phyloP scores from a whole-genome alignment of 768 basidiomycete genomes.

The Boletus rubescentipes region DNA sequence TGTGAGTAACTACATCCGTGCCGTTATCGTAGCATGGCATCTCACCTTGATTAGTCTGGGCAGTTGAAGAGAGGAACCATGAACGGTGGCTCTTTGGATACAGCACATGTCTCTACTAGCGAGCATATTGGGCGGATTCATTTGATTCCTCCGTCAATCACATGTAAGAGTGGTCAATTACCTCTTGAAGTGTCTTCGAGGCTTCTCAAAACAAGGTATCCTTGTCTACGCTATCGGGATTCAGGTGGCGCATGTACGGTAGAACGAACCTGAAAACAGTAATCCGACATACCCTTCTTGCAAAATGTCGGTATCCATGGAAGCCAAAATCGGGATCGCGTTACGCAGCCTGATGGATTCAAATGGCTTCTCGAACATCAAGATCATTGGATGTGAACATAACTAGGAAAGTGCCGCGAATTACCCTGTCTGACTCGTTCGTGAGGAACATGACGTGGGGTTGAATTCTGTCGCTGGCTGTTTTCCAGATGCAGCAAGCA shows the following conservation, averaged over 20 bases:
- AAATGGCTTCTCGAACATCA: constrained; percentile 57
- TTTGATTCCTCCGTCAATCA: not conserved
- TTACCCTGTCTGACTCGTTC: constrained; percentile 59
- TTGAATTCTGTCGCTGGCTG: not conserved
- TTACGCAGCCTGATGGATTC: constrained; percentile 61
- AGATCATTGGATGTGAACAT: constrained; percentile 69
- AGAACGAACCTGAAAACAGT: constrained; percentile 56
- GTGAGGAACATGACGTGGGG: constrained; percentile 6
- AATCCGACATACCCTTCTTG: constrained; percentile 71
- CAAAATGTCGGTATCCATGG: constrained; percentile 49
- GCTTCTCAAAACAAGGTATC: constrained; percentile 61
- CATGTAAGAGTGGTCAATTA: constrained; percentile 60
- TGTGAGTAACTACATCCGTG: constrained; percentile 38
- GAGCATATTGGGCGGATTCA: constrained; percentile 20
- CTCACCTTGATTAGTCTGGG: constrained; percentile 47
- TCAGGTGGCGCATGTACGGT: constrained; percentile 34
- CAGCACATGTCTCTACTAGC: constrained; percentile 50
- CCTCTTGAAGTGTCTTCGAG: constrained; percentile 69
- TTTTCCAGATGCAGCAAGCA: constrained; percentile 52
- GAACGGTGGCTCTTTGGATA: constrained; percentile 61
- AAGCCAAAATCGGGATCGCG: constrained; percentile 56
- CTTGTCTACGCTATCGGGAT: constrained; percentile 61
- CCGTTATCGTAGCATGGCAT: not conserved
- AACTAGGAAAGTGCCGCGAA: constrained; percentile 69
- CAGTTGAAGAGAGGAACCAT: constrained; percentile 79